Base-by-base conservation (phyloP, 2,329 filamentous ascomycete genomes). In the Fusarium duplospermum region DNA sequence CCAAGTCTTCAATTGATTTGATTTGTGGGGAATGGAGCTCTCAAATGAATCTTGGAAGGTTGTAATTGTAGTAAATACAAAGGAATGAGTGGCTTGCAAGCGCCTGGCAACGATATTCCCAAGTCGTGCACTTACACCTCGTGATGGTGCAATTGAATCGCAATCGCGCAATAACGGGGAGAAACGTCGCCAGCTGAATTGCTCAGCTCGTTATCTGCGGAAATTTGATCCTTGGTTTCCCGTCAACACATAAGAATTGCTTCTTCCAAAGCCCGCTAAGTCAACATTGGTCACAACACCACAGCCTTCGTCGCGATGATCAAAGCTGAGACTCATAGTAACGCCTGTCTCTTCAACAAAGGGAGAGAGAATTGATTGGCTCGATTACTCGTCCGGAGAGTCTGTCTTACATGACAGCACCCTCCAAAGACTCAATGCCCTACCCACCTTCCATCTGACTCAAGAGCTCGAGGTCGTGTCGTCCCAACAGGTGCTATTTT, bases 131-230 rank as follows among this genome's bases (percentile, higher is more conserved):
- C 70, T 70, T 64, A 62, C 47, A 65, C 35, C 40, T 50, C n/a
- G 8, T 3, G 54, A 73, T 71, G 61, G 61, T 59, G 65, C 61
- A 69, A 54, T 76, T 63, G 47, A 70, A 36, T 35, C 29, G 22
- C 5, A 64, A 76, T 76, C 27, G 69, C 74, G 71, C 56, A 67
- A 76, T 71, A 69, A 47, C 58, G 13, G 54, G 56, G 60, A 40
- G 29, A 62, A 76, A 68, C 64, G 31, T 74, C 71, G 71, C 67
- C 64, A 76, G 52, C 62, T 57, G 24, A 60, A 29, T 54, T 29
- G 4, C 27, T 20, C 50, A 10, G 18, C 18, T 31, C 6, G 6
- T 14, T 31, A 31, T 33, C 50, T 33, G n/a, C 33, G 50, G 50
- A 20, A 20, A 14, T 20, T 13, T 14, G 27, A 31, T 33, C 50